Conservation (phyloP, 306 rosid genomes). For the Cucurbita argyrosperma region DNA sequence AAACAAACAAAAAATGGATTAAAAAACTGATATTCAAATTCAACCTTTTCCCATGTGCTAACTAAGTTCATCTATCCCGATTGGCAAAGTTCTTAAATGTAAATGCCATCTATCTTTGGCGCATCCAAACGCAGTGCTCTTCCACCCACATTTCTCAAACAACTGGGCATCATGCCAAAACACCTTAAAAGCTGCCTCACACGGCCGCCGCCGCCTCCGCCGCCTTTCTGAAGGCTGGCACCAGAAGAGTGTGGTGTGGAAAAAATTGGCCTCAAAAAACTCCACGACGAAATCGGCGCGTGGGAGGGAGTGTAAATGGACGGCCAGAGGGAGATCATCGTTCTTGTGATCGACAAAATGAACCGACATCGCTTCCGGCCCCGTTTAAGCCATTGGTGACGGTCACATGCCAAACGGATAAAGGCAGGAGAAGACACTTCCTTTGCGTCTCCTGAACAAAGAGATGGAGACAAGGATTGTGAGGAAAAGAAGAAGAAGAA, state of each 20-base stretch:
- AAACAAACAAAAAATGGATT: neutral
- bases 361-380: neutral
- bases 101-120: slow-evolving; percentile 15
- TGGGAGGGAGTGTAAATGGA: neutral
- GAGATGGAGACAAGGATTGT: neutral
- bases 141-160: slow-evolving; percentile 3
- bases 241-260: slow-evolving; percentile 9
- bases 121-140: slow-evolving; percentile 11
- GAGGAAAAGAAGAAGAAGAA: neutral
- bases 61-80: neutral
- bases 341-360: slow-evolving; percentile 13
- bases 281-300: slow-evolving; percentile 2
- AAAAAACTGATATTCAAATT: neutral
- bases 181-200: neutral
- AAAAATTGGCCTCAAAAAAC: slow-evolving; percentile 3
- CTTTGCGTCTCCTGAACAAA: neutral
- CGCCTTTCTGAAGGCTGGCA: neutral
- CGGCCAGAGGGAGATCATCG: slow-evolving; percentile 15
- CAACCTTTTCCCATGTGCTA: neutral
- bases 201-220: neutral
- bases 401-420: slow-evolving; percentile 3
- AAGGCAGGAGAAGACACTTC: slow-evolving; percentile 1
- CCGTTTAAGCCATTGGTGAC: neutral
- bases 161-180: slow-evolving; percentile 1
- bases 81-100: neutral